phyloP scores from a whole-genome alignment of 257 asterid genomes.

The Gynochthodes officinalis region DNA sequence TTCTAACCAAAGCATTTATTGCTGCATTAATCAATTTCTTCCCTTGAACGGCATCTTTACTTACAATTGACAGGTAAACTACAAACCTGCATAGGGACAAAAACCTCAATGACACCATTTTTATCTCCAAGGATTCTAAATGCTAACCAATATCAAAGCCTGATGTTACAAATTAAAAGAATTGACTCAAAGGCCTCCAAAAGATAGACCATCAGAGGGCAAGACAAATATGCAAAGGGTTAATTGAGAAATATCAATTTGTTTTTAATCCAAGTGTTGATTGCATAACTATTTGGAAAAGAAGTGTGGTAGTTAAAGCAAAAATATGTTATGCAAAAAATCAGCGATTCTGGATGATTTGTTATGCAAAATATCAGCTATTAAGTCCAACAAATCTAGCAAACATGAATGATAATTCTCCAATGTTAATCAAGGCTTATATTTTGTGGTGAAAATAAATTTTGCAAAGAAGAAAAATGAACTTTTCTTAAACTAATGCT shows the following conservation, averaged over 20 bases:
- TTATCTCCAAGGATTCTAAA: background rate
- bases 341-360: too few species aligned
- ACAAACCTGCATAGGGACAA: conserved; percentile 56
- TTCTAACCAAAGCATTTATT: conserved; percentile 53
- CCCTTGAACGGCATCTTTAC: conserved; percentile 62
- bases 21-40: conserved; percentile 62
- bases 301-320: too few species aligned
- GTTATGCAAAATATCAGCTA: too few species aligned
- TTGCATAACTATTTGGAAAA: too few species aligned
- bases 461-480: too few species aligned
- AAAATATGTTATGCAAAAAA: too few species aligned
- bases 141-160: background rate
- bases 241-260: background rate
- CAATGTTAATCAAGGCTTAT: too few species aligned
- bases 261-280: too few species aligned
- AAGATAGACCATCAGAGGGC: background rate
- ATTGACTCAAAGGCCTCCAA: background rate
- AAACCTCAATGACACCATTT: background rate
- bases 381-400: too few species aligned
- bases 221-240: background rate
- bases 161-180: background rate
- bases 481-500: too few species aligned
- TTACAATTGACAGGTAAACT: conserved; percentile 64
- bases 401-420: too few species aligned
- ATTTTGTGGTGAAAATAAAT: too few species aligned